Evolutionary conservation across 371 early-diverging fungal species (phyloP), one percentile per base, ranked within the genome.

Genomic region (Batkoa obscura): DNA sequence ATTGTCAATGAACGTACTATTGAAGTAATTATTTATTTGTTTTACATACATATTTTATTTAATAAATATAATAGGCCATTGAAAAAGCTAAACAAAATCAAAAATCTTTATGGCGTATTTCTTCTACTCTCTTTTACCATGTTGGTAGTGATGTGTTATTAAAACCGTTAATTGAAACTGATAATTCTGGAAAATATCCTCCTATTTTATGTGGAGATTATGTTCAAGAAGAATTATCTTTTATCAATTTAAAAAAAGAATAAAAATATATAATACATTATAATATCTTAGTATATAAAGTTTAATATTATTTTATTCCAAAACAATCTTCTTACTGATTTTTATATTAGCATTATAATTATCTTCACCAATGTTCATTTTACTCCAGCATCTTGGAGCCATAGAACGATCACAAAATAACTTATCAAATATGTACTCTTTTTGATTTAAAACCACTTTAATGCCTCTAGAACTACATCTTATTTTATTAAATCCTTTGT

Each of bases 71-170:
- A 33, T 55, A 61, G 62, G 55, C 60, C 23, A 59, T 62, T 33
- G 70, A 68, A 42, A 59, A 59, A 56, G 68, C 62, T 1, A 58
- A 57, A 42, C 17, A 36, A 10, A 47, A 50, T 38, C 62, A 65
- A 51, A 64, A 76, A 2, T 76, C 80, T 1, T 60, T 78, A 35
- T 83, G 83, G 83, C 63, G 83, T 15, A 73, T 80, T 49, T 78
- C 78, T 17, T 79, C 79, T 17, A 83, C 83, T n/a, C 63, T 83
- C 58, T 83, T 83, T 62, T 71, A 68, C 64, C 81, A 83, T 58
- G 69, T 78, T 59, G 74, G 74, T 8, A 75, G 76, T 23, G 83
- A 83, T 62, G 62, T 70, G 35, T 43, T 69, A 1, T 62, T 83
- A 43, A 57, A 66, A 56, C 81, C 83, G 0, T 57, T 78, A 6